These are phyloP conservation scores for Stagonosporopsis rhizophila DNA, from an alignment of 2,329 filamentous ascomycete genomes.

Conservation along the genomic window DNA sequence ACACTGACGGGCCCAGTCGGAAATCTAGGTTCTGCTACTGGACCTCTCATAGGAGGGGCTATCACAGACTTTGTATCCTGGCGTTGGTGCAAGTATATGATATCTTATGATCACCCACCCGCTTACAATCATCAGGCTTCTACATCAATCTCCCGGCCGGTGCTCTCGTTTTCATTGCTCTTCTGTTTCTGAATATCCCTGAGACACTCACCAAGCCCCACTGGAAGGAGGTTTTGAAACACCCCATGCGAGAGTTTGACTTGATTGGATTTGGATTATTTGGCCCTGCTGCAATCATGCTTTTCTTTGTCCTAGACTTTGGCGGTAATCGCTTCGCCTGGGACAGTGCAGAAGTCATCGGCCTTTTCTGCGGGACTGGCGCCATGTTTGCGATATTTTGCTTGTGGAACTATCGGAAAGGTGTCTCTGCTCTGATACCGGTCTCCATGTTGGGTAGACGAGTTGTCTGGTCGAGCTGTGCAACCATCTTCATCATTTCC, in stretches of 20 bases:
- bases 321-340: constrained; percentile 58
- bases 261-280: constrained; percentile 58
- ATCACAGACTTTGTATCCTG: constrained; percentile 54
- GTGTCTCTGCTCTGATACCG: constrained; percentile 69
- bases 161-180: no score
- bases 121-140: no score
- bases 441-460: constrained; percentile 12
- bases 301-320: constrained; percentile 59
- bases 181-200: constrained; percentile 44
- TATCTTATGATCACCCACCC: constrained; percentile 5
- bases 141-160: no score
- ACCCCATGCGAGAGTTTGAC: constrained; percentile 58
- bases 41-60: constrained; percentile 58
- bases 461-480: constrained; percentile 41
- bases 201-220: constrained; percentile 57
- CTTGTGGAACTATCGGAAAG: constrained; percentile 66
- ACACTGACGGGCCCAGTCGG: constrained; percentile 38
- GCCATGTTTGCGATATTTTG: constrained; percentile 58
- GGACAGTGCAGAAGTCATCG: constrained; percentile 59
- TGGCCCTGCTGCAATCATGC: constrained; percentile 54
- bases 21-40: constrained; percentile 49
- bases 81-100: constrained; percentile 52
- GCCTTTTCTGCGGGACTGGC: constrained; percentile 57
- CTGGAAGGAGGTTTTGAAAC: constrained; percentile 48
- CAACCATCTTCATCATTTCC: constrained; percentile 65